phyloP scores from a whole-genome alignment of 1,284 basidiomycete genomes.

The Melampsora americana region DNA sequence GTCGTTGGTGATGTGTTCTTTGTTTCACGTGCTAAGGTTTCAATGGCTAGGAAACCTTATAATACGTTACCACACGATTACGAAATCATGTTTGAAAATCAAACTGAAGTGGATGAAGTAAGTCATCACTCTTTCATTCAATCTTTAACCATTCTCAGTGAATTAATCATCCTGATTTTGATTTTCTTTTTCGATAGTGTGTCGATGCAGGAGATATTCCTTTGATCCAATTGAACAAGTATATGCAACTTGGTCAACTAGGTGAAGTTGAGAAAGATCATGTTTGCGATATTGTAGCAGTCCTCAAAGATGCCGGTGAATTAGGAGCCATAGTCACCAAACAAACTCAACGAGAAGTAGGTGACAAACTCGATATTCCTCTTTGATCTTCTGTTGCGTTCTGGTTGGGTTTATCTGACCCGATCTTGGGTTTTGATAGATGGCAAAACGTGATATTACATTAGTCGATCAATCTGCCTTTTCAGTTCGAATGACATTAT shows the following conservation, averaged over 20 bases:
- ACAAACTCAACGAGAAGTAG: constrained; percentile 66
- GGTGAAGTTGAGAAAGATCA: constrained; percentile 70
- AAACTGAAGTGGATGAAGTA: constrained; percentile 70
- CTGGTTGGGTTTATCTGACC: too few relatives aligned
- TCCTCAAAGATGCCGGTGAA: constrained; percentile 75
- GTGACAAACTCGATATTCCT: constrained; percentile 47
- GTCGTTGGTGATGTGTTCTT: constrained; percentile 92
- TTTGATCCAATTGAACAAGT: constrained; percentile 72
- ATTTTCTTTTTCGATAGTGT: constrained; percentile 57
- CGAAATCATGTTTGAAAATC: constrained; percentile 80
- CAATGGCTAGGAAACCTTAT: constrained; percentile 97
- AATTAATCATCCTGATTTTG: not conserved
- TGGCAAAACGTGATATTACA: constrained; percentile 79
- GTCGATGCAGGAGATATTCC: constrained; percentile 72
- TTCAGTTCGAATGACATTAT: constrained; percentile 81
- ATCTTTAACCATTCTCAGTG: constrained; percentile 31
- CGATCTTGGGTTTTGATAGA: constrained; percentile 56
- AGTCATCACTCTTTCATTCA: constrained; percentile 12
- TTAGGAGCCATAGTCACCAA: constrained; percentile 70
- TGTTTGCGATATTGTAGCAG: constrained; percentile 75
- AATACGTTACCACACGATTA: constrained; percentile 88
- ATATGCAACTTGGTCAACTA: constrained; percentile 67
- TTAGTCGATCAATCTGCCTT: constrained; percentile 81
- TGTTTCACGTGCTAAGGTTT: constrained; percentile 83
- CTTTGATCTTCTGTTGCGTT: too few relatives aligned